These are phyloP conservation scores for Metarhizium guizhouense DNA, from an alignment of 2,329 filamentous ascomycete genomes.

Conservation along the genomic window DNA sequence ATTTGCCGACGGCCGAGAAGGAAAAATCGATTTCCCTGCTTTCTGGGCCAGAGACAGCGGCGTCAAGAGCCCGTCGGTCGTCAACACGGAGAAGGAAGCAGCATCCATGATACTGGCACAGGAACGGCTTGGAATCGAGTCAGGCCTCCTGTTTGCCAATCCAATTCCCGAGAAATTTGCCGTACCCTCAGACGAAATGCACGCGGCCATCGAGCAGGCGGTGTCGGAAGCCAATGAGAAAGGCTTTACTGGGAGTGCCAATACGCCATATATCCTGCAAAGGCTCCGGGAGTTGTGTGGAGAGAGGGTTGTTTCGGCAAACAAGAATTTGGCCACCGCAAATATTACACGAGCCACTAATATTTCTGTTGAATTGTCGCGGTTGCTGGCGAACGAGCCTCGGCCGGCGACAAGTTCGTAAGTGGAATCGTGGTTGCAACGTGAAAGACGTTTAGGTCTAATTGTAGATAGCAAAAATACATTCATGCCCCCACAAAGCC, in stretches of 20 bases:
- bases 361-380: conserved; percentile 44
- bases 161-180: conserved; percentile 66
- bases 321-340: conserved; percentile 50
- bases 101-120: conserved; percentile 84
- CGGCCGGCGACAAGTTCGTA: conserved; percentile 24
- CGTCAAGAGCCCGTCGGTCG: conserved; percentile 64
- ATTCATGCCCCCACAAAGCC: conserved; percentile 4
- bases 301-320: conserved; percentile 63
- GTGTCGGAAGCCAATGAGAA: conserved; percentile 54
- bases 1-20: conserved; percentile 72
- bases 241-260: conserved; percentile 62
- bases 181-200: conserved; percentile 64
- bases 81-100: conserved; percentile 70
- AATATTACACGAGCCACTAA: conserved; percentile 48
- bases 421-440: conserved; percentile 19
- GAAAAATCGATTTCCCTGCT: conserved; percentile 74
- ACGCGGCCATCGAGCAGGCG: conserved; percentile 58
- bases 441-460: conserved; percentile 18
- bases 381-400: conserved; percentile 26
- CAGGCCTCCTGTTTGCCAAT: conserved; percentile 82
- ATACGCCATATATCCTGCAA: conserved; percentile 74
- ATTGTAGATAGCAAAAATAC: conserved; percentile 24
- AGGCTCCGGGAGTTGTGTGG: conserved; percentile 73
- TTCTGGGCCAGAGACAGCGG: conserved; percentile 91
- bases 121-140: conserved; percentile 59